phyloP scores from a whole-genome alignment of 805 yeast species.

The Starmerella bombi region DNA sequence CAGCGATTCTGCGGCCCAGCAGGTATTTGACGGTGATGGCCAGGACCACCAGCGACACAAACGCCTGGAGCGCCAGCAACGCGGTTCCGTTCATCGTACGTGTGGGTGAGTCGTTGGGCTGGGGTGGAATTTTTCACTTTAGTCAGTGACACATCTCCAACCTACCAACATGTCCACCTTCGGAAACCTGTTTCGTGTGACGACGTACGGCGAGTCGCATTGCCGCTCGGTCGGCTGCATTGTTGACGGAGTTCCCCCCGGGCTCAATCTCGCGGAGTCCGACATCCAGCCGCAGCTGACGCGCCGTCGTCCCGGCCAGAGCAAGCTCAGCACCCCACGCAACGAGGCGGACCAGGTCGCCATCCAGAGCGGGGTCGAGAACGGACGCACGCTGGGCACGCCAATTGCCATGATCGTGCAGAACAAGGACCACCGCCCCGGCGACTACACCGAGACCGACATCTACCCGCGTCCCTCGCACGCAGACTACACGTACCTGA shows the following conservation, averaged over 20 bases:
- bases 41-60: neutral
- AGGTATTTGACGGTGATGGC: neutral
- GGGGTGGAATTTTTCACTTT: neutral
- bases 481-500: constrained; percentile 87
- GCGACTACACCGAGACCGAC: constrained; percentile 91
- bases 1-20: neutral
- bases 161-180: constrained; percentile 58
- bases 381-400: constrained; percentile 81
- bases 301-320: constrained; percentile 96
- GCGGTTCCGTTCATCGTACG: no score
- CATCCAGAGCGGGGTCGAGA: constrained; percentile 90
- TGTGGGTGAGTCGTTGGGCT: neutral
- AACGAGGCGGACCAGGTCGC: constrained; percentile 87
- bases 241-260: constrained; percentile 97
- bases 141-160: no score
- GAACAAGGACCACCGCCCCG: constrained; percentile 94
- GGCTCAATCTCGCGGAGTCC: constrained; percentile 65
- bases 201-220: constrained; percentile 97
- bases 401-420: constrained; percentile 88
- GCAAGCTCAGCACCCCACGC: constrained; percentile 82
- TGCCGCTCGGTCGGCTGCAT: constrained; percentile 96
- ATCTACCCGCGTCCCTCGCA: constrained; percentile 95
- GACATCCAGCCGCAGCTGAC: constrained; percentile 94
- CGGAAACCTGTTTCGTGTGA: constrained; percentile 55
- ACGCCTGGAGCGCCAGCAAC: neutral